phyloP scores from a whole-genome alignment of 2,329 filamentous ascomycete genomes.

The Aspergillus sp. region DNA sequence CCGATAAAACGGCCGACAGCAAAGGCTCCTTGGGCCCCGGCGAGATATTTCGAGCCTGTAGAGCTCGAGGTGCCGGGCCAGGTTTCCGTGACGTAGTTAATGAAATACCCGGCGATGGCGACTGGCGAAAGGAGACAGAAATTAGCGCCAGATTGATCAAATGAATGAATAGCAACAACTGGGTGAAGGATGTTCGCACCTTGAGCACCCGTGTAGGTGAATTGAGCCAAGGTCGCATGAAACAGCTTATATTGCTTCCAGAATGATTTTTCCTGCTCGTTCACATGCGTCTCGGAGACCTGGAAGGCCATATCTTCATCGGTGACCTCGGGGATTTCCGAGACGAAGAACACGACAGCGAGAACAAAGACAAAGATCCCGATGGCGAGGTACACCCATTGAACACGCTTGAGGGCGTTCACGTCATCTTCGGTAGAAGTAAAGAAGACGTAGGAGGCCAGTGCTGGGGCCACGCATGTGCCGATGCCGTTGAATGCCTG shows the following conservation, averaged over 20 bases:
- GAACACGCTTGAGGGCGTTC: slow-evolving; percentile 63
- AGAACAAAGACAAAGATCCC: slow-evolving; percentile 69
- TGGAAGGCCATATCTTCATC: slow-evolving; percentile 68
- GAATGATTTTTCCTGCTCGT: slow-evolving; percentile 60
- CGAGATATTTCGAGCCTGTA: slow-evolving; percentile 66
- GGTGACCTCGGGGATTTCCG: slow-evolving; percentile 70
- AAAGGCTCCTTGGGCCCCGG: slow-evolving; percentile 72
- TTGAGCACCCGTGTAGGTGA: slow-evolving; percentile 78
- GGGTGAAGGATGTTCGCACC: slow-evolving; percentile 33
- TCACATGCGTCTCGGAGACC: slow-evolving; percentile 55
- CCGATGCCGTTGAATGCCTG: slow-evolving; percentile 78
- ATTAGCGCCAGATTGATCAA: slow-evolving; percentile 4
- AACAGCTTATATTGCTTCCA: slow-evolving; percentile 72
- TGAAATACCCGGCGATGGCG: slow-evolving; percentile 61
- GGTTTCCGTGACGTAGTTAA: slow-evolving; percentile 69
- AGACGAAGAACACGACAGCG: slow-evolving; percentile 65
- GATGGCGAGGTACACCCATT: slow-evolving; percentile 80
- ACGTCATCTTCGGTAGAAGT: slow-evolving; percentile 59
- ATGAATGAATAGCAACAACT: neutral
- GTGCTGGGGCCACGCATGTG: slow-evolving; percentile 69
- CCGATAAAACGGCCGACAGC: slow-evolving; percentile 71
- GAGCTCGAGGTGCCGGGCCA: slow-evolving; percentile 54
- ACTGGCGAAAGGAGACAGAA: slow-evolving; percentile 29
- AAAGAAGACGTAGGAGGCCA: slow-evolving; percentile 74
- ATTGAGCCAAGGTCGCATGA: slow-evolving; percentile 73